A percentile compares a stretch with the other conserved stretches of the same genome.
These are phyloP conservation scores for Botryotinia calthae DNA, from an alignment of 2,329 filamentous ascomycete species.

Conservation along the genomic window DNA sequence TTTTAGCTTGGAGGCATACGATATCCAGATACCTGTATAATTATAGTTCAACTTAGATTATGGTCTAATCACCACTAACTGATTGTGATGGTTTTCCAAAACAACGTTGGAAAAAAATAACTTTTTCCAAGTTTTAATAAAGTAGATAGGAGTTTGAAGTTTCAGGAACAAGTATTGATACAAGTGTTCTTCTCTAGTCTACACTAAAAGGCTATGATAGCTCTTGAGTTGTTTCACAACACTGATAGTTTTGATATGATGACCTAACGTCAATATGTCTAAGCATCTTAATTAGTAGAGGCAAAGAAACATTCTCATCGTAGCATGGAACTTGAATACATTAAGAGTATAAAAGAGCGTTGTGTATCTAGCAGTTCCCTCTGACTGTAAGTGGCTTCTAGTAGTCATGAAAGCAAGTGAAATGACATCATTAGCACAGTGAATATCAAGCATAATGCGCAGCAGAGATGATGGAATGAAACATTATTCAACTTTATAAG, in stretches of 20 bases:
- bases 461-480: neutral
- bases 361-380: rapidly evolving
- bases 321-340: neutral
- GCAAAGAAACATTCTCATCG: neutral
- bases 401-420: rapidly evolving
- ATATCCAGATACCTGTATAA: rapidly evolving
- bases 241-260: neutral
- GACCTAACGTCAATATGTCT: rapidly evolving
- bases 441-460: neutral
- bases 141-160: neutral
- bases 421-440: neutral
- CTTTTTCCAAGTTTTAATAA: rapidly evolving
- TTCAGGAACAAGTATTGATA: too few relatives aligned
- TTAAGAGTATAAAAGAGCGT: rapidly evolving
- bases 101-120: rapidly evolving
- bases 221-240: neutral
- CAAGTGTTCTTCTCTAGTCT: neutral
- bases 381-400: rapidly evolving
- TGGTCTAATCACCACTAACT: rapidly evolving
- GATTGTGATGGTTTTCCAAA: rapidly evolving
- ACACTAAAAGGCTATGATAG: rapidly evolving
- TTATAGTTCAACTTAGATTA: neutral
- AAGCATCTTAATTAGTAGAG: neutral
- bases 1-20: neutral
- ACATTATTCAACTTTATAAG: neutral